These are phyloP conservation scores for Martensiomyces pterosporus DNA, from an alignment of 192 early-diverging fungal genomes.

Conservation along the genomic window DNA sequence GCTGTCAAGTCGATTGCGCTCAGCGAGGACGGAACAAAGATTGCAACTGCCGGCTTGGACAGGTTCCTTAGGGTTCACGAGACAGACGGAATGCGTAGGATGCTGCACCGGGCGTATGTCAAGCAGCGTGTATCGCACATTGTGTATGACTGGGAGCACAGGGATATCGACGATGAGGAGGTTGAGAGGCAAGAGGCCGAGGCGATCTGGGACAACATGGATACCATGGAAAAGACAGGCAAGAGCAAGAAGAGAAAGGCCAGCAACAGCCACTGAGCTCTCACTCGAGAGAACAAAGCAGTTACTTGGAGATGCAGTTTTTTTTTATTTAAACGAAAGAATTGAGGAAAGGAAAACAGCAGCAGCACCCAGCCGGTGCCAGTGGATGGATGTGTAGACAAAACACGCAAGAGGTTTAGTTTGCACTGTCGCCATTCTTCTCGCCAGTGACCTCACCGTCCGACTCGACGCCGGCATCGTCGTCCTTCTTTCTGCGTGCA, in stretches of 20 bases:
- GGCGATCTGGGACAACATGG: slow-evolving; percentile 62
- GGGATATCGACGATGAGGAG: slow-evolving; percentile 25
- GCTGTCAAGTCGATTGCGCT: slow-evolving; percentile 47
- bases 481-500: slow-evolving; percentile 36
- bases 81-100: slow-evolving; percentile 45
- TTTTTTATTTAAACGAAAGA: no score
- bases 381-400: no score
- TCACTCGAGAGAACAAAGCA: no score
- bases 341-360: no score
- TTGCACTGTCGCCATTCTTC: neutral
- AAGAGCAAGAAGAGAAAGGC: slow-evolving; percentile 1
- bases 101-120: slow-evolving; percentile 66
- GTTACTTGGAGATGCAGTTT: no score
- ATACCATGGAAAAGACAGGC: slow-evolving; percentile 1
- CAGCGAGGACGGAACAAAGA: slow-evolving; percentile 51
- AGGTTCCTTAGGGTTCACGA: slow-evolving; percentile 76
- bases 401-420: no score
- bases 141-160: slow-evolving; percentile 58
- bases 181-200: slow-evolving; percentile 58
- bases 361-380: no score
- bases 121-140: slow-evolving; percentile 70
- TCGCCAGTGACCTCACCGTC: slow-evolving; percentile 1
- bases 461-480: slow-evolving; percentile 5
- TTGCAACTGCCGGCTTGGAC: slow-evolving; percentile 70
- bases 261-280: no score